Base-by-base conservation (phyloP, 2,329 filamentous ascomycete genomes). In the Venturia carpophila region DNA sequence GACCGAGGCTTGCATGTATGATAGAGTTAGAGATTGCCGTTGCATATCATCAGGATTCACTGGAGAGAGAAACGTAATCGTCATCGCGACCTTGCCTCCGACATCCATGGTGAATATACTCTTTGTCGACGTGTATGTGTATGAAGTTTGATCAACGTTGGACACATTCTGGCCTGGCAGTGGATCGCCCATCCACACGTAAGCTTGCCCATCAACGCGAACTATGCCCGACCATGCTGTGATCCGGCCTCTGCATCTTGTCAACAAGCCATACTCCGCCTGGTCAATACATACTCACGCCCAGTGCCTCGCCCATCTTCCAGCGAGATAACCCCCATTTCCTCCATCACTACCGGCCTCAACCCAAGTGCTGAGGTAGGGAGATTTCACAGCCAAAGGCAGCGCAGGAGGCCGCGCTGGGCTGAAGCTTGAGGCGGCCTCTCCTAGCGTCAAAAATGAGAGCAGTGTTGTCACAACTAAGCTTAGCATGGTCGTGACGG, bases 311-410 rank as follows among this genome's bases (percentile, higher is more conserved):
- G 87, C 83, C 87, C 87, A 92, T 71, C 85, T 75, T 1, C 88
- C 87, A 0, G 88, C 83, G 39, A 92, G 79, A 66, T 87, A 83
- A 1, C 87, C 87, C 42, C 86, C 85, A 71, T 87, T 84, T 11
- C 83, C 82, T 27, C 82, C 83, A 72, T 85, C 80, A 37, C 78
- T 83, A 1, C 86, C 86, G 11, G 82, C 85, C 66, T 83, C 76
- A 52, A 88, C 79, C 87, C 88, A 91, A 17, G 85, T 83, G 71
- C 84, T 91, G 19, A 92, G 75, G 69, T 92, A 93, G 0, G 90
- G 90, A 11, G 86, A 88, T 67, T 84, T 86, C 56, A 92, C 89
- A 55, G 88, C 88, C 42, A 93, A 75, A 15, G 90, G 89, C 37
- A 89, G 79, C 1, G 88, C 82, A 19, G 88, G 88, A 52, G 87